phyloP scores from a whole-genome alignment of 805 yeast genomes.

The Torulaspora gathmanii region DNA sequence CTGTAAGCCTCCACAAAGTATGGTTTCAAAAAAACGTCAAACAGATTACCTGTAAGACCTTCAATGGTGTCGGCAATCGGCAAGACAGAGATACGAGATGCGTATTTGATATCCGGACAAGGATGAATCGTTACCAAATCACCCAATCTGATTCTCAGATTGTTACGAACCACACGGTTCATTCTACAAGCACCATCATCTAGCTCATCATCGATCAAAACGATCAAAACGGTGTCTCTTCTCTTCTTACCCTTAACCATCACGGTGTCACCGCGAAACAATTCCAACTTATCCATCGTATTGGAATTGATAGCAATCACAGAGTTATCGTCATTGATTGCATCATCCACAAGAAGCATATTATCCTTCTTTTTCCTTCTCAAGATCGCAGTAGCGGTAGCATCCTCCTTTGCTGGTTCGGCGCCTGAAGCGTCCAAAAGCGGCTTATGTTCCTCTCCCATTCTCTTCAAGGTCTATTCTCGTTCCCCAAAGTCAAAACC shows the following conservation, averaged over 20 bases:
- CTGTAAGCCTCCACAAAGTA: slow-evolving; percentile 98
- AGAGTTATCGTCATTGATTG: slow-evolving; percentile 94
- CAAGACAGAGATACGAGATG: slow-evolving; percentile 86
- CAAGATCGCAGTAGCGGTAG: slow-evolving; percentile 94
- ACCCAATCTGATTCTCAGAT: slow-evolving; percentile 88
- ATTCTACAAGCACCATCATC: slow-evolving; percentile 92
- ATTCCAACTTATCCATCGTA: slow-evolving; percentile 90
- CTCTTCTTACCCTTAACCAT: slow-evolving; percentile 96
- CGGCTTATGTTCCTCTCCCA: slow-evolving; percentile 41
- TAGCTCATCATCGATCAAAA: slow-evolving; percentile 91
- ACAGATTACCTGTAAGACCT: slow-evolving; percentile 93
- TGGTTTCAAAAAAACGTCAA: slow-evolving; percentile 94
- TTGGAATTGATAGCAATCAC: slow-evolving; percentile 91
- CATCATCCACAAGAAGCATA: slow-evolving; percentile 92
- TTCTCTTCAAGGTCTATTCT: slow-evolving; percentile 9
- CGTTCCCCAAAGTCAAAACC: neutral
- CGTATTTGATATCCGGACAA: slow-evolving; percentile 97
- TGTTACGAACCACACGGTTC: slow-evolving; percentile 94
- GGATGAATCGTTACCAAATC: slow-evolving; percentile 89
- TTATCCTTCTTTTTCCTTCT: slow-evolving; percentile 98
- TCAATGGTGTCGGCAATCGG: slow-evolving; percentile 98
- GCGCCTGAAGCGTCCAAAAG: slow-evolving; percentile 67
- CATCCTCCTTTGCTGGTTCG: slow-evolving; percentile 51
- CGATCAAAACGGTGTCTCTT: slow-evolving; percentile 94
- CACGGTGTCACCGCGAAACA: slow-evolving; percentile 97